Percentiles rank a stretch among this genome's conserved stretches.
Evolutionary conservation across 1,284 basidiomycete species (phyloP).

Genomic region (Irpex rosettiformis): DNA sequence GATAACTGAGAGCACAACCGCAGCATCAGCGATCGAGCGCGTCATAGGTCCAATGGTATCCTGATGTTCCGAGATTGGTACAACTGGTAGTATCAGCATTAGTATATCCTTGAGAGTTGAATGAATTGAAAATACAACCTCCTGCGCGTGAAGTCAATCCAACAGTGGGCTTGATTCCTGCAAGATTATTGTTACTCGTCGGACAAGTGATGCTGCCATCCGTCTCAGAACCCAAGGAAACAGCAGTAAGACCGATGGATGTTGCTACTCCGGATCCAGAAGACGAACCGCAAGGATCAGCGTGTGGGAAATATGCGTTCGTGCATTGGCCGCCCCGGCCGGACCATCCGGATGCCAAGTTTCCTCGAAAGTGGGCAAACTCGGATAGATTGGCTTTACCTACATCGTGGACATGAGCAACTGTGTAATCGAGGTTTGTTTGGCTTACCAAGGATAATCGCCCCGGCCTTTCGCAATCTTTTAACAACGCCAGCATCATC

Average conservation of each 20-base stretch:
- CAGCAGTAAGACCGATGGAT: slow-evolving; percentile 56
- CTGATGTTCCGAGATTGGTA: slow-evolving; percentile 60
- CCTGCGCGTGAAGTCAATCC: slow-evolving; percentile 44
- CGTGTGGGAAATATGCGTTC: slow-evolving; percentile 39
- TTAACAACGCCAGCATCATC: slow-evolving; percentile 37
- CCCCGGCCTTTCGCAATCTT: slow-evolving; percentile 39
- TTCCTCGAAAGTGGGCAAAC: slow-evolving; percentile 27
- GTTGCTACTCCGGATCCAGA: slow-evolving; percentile 57
- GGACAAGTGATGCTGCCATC: slow-evolving; percentile 55
- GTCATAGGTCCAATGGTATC: slow-evolving; percentile 64
- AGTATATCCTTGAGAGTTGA: slow-evolving; percentile 4
- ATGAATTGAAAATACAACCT: slow-evolving; percentile 23
- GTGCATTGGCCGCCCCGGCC: slow-evolving; percentile 38
- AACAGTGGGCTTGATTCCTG: slow-evolving; percentile 46
- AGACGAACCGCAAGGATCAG: slow-evolving; percentile 58
- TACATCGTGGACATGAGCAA: slow-evolving; percentile 17
- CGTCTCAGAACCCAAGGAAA: slow-evolving; percentile 58
- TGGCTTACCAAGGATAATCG: slow-evolving; percentile 37
- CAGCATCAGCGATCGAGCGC: slow-evolving; percentile 57
- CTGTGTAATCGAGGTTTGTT: neutral
- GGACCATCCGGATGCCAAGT: slow-evolving; percentile 35
- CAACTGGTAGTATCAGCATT: slow-evolving; percentile 33
- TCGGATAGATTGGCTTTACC: slow-evolving; percentile 31
- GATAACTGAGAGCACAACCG: slow-evolving; percentile 55
- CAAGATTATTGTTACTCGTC: slow-evolving; percentile 37